Conservation (phyloP, 2,329 filamentous ascomycete genomes). For the Hypoxylon sp. region DNA sequence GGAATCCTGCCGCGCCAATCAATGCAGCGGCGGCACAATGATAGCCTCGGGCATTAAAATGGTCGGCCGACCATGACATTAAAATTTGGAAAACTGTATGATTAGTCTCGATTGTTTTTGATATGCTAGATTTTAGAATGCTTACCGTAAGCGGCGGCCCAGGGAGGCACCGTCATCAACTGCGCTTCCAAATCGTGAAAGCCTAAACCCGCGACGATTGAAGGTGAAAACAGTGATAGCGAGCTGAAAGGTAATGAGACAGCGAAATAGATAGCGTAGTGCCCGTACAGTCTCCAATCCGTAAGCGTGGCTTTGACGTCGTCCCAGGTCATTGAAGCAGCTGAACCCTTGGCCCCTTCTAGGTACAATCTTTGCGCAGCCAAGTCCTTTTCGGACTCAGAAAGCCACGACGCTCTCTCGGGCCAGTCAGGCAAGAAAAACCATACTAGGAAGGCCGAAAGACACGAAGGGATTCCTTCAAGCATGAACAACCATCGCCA, state of each 20-base stretch:
- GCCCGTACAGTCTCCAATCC: conserved; percentile 77
- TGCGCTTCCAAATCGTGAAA: conserved; percentile 66
- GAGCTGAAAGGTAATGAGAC: conserved; percentile 57
- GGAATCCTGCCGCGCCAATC: conserved; percentile 66
- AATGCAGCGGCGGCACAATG: conserved; percentile 62
- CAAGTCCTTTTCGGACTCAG: conserved; percentile 71
- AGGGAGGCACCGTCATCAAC: conserved; percentile 77
- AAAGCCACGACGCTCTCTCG: conserved; percentile 75
- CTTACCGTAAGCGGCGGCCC: conserved; percentile 65
- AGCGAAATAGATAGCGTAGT: conserved; percentile 68
- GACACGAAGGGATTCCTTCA: conserved; percentile 60
- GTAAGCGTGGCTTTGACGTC: conserved; percentile 79
- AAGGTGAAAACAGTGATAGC: conserved; percentile 67
- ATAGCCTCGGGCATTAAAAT: conserved; percentile 67
- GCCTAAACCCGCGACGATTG: conserved; percentile 65
- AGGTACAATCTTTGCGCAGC: conserved; percentile 61
- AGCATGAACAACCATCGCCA: conserved; percentile 80
- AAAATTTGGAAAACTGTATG: conserved; percentile 56
- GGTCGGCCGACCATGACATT: conserved; percentile 74
- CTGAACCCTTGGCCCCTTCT: conserved; percentile 69
- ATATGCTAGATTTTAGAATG: background rate
- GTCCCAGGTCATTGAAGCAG: conserved; percentile 73
- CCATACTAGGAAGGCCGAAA: conserved; percentile 70
- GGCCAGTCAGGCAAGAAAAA: conserved; percentile 77
- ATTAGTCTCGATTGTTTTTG: conserved; percentile 30